phyloP scores from a whole-genome alignment of 2,329 filamentous ascomycete genomes.

The Daldinia sp. region DNA sequence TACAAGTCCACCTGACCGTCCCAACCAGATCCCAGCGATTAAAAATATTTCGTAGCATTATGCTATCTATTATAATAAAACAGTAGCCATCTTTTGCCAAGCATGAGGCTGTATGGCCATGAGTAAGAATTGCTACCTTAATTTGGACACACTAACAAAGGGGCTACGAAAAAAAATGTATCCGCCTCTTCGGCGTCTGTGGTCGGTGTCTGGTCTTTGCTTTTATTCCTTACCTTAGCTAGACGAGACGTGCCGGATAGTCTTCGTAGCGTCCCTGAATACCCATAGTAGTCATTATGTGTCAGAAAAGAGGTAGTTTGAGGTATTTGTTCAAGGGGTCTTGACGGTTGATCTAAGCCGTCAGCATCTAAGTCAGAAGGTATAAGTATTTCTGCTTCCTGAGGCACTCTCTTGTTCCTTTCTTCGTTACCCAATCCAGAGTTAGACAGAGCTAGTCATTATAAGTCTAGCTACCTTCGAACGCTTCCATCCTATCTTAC shows the following conservation, averaged over 20 bases:
- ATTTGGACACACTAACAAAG: conserved; percentile 17
- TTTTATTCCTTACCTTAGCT: conserved; percentile 3
- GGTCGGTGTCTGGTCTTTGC: conserved; percentile 17
- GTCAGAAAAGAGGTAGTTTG: background rate
- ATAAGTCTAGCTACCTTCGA: conserved; percentile 10
- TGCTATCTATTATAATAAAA: conserved; percentile 6
- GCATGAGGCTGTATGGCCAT: conserved; percentile 33
- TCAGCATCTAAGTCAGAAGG: conserved; percentile 21
- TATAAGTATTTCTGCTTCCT: conserved; percentile 34
- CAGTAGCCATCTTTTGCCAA: conserved; percentile 17
- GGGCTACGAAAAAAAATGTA: conserved; percentile 11
- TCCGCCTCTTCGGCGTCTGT: conserved; percentile 13
- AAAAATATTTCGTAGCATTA: conserved; percentile 1
- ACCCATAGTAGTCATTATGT: conserved; percentile 4
- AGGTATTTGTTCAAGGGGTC: conserved; percentile 19
- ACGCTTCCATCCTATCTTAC: conserved; percentile 7
- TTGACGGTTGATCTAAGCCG: background rate
- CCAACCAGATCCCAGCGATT: conserved; percentile 3
- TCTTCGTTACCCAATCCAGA: conserved; percentile 21
- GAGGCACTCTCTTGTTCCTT: conserved; percentile 9
- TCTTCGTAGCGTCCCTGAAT: conserved; percentile 13
- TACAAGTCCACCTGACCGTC: conserved; percentile 29
- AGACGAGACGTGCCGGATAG: conserved; percentile 7
- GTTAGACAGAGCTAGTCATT: background rate
- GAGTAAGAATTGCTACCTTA: conserved; percentile 30